Base-by-base conservation (phyloP, 2,329 filamentous ascomycete genomes). In the Ascochyta rabiei region DNA sequence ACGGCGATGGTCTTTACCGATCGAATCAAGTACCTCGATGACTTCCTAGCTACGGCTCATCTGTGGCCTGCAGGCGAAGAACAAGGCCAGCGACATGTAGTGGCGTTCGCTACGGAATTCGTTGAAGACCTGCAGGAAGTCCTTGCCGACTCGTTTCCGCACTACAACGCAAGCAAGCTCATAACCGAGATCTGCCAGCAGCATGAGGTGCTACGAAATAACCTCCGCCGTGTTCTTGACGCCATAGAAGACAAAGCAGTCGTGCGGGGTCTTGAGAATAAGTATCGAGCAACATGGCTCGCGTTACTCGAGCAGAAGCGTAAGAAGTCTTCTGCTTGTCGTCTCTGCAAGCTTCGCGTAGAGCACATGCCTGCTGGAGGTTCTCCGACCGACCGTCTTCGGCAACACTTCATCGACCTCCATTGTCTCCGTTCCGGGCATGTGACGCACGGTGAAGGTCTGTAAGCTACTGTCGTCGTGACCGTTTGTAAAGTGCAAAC, bases 171-270 rank as follows among this genome's bases (percentile, higher is more conserved):
- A n/a, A 28, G 10, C 18, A 26, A 31, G 21, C 19, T 54, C 2
- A 50, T 47, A 15, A 39, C 7, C 15, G 18, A 51, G 5, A 33
- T 59, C 34, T 59, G 52, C 24, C 38, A 33, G 1, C n/a, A 39
- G 26, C 41, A 51, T 28, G 34, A 50, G 19, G 40, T 19, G 24
- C 24, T 31, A 12, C 42, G 28, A 35, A 49, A 18, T 4, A 13
- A 9, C 5, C 34, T 35, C n/a, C 42, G 37, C 19, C 4, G 18
- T 19, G 21, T 44, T 15, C 43, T 44, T 16, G 44, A 48, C 12
- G 37, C 23, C 12, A 48, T 59, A n/a, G 40, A 56, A 13, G 48
- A 59, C 7, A 60, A 53, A 21, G 39, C 34, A 9, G n/a, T 41
- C 16, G 26, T 31, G 13, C 50, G 34, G 10, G 38, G 38, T 10